Base-by-base conservation (phyloP, 495 filamentous ascomycete species). In the Paragyromitra xinjiangensis region DNA sequence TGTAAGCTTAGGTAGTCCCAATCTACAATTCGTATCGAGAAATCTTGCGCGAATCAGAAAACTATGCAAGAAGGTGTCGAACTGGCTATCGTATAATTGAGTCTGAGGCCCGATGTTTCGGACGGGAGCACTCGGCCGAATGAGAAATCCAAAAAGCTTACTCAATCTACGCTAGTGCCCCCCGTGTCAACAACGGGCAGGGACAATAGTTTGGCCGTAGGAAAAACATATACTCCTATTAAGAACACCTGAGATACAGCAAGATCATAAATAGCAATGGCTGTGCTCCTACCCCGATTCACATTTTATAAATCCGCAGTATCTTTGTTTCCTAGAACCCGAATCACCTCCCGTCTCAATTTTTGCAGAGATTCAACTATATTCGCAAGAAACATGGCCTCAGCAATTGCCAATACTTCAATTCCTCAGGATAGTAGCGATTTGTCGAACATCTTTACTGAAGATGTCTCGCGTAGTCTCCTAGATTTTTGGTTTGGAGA, bases 401-500 rank as follows among this genome's bases (percentile, higher is more conserved):
- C 55, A 11, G 29, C 50, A 48, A 40, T 42, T 4, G 16, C 50
- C 3, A 7, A 4, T 9, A 66, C 64, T 12, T 16, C 8, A 6
- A 19, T n/a, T 37, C 0, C 40, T 7, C 24, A 48, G 22, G 55
- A 45, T 5, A 22, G 44, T 34, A 3, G 4, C 12, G 45, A 45
- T 22, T 29, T 74, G 53, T 29, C 71, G n/a, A 50, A n/a, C 34
- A 9, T 61, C 48, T 79, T 79, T 53, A 79, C 77, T 6, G 74
- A 79, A 34, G 51, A 79, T n/a, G 26, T 64, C 42, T 78, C 73
- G 8, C 22, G 40, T 14, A 8, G 9, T 24, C 61, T 79, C n/a
- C 34, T 78, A 5, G 58, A 78, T n/a, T 64, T 79, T 14, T 79
- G 77, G 77, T 78, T 78, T 19, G 63, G 7, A 3, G 65, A 44